These are phyloP conservation scores for Pleoardoris graminearum DNA, from an alignment of 2,329 filamentous ascomycete species.

Conservation along the genomic window DNA sequence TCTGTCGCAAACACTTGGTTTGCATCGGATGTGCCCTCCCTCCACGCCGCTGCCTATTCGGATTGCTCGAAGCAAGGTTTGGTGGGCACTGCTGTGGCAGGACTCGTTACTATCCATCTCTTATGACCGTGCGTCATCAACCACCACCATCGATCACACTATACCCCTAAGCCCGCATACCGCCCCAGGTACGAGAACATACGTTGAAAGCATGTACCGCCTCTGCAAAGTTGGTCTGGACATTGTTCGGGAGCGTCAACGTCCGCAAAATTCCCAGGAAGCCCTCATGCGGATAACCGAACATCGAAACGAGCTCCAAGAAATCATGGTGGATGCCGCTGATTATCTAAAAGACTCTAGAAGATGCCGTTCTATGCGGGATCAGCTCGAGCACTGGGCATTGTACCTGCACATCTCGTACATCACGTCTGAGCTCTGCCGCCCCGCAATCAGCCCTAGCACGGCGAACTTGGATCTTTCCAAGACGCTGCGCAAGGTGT, in stretches of 20 bases:
- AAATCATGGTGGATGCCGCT: slow-evolving; percentile 61
- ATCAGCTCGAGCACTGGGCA: slow-evolving; percentile 64
- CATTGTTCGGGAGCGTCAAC: slow-evolving; percentile 62
- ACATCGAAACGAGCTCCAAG: slow-evolving; percentile 60
- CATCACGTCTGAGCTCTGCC: slow-evolving; percentile 64
- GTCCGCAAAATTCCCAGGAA: slow-evolving; percentile 57
- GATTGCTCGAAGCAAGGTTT: slow-evolving; percentile 46
- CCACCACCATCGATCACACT: slow-evolving; percentile 56
- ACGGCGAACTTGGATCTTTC: slow-evolving; percentile 50
- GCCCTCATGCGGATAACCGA: slow-evolving; percentile 58
- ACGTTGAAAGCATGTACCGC: slow-evolving; percentile 61
- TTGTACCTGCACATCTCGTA: slow-evolving; percentile 66
- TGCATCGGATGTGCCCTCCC: slow-evolving; percentile 62
- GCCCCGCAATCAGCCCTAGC: slow-evolving; percentile 61
- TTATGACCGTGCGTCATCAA: slow-evolving; percentile 64
- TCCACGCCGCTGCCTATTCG: slow-evolving; percentile 54
- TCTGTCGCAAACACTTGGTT: slow-evolving; percentile 62
- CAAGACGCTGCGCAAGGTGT: slow-evolving; percentile 57
- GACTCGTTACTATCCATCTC: slow-evolving; percentile 66
- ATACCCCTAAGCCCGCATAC: slow-evolving; percentile 47
- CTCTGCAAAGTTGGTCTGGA: slow-evolving; percentile 63
- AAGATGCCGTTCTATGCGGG: slow-evolving; percentile 51
- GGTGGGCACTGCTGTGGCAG: slow-evolving; percentile 67
- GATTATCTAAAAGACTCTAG: slow-evolving; percentile 60
- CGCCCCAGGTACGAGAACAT: slow-evolving; percentile 55